phyloP scores from a whole-genome alignment of 176 grass and related monocot genomes.

The Elaeis guineensis region DNA sequence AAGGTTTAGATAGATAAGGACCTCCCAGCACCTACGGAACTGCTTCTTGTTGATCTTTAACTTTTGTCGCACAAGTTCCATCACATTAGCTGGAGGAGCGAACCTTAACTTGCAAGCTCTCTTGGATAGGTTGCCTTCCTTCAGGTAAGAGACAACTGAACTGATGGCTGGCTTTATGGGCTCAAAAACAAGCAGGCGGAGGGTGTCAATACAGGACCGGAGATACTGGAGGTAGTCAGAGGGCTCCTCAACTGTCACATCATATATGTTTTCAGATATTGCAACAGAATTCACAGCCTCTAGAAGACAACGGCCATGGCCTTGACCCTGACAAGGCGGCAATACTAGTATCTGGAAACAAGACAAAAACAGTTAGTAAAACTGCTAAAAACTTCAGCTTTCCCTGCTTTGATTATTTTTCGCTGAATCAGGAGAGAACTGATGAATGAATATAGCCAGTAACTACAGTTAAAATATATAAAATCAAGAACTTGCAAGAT shows the following conservation, averaged over 20 bases:
- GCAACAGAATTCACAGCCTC: slow-evolving; percentile 72
- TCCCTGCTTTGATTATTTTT: not conserved
- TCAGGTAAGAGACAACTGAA: slow-evolving; percentile 40
- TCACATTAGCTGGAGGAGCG: slow-evolving; percentile 34
- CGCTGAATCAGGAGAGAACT: no score
- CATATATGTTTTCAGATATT: slow-evolving; percentile 63
- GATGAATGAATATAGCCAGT: no score
- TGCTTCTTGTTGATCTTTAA: slow-evolving; percentile 91
- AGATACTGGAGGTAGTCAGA: slow-evolving; percentile 93
- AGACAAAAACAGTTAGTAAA: slow-evolving; percentile 4
- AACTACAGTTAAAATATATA: no score
- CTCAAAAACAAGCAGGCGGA: slow-evolving; percentile 47
- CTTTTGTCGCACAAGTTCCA: slow-evolving; percentile 43
- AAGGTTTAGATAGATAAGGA: slow-evolving; percentile 76
- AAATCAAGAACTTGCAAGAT: no score
- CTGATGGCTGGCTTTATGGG: slow-evolving; percentile 42
- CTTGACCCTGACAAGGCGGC: slow-evolving; percentile 76
- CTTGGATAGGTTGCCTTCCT: slow-evolving; percentile 60
- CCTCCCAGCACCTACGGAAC: slow-evolving; percentile 73
- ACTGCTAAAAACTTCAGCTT: not conserved
- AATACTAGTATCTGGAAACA: slow-evolving; percentile 72
- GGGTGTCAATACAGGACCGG: slow-evolving; percentile 64
- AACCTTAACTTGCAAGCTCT: slow-evolving; percentile 30
- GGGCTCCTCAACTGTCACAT: slow-evolving; percentile 74
- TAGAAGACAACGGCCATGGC: slow-evolving; percentile 62